Percentiles rank a stretch among this genome's conserved stretches.
Conservation (phyloP, 345 rosid genomes). For the Reutealis trisperma region DNA sequence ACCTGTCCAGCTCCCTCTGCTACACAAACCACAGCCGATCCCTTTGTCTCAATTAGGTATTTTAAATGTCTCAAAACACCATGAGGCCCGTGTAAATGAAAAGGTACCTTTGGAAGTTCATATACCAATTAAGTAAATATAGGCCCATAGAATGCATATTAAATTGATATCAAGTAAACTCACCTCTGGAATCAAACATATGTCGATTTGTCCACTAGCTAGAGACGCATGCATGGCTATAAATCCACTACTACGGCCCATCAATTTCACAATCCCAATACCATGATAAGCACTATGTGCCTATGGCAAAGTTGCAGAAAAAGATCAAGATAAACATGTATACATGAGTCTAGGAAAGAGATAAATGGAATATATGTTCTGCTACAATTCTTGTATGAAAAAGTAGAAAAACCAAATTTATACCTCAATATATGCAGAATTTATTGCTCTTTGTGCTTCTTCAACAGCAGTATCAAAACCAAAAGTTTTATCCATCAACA, state of each 20-base stretch:
- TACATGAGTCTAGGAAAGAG: constrained; percentile 15
- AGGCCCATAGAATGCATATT: not conserved
- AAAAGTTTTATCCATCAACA: constrained; percentile 95
- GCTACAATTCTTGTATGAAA: not conserved
- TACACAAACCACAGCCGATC: constrained; percentile 94
- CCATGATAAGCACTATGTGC: constrained; percentile 99
- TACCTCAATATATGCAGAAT: constrained; percentile 99
- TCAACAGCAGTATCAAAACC: constrained; percentile 99
- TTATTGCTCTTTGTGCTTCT: constrained; percentile 96
- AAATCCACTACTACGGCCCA: constrained; percentile 98
- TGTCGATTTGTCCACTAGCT: constrained; percentile 96
- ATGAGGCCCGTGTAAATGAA: constrained; percentile 81
- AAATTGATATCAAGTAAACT: not conserved
- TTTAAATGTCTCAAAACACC: constrained; percentile 89
- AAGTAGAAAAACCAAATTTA: constrained; percentile 4
- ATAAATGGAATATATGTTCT: not conserved
- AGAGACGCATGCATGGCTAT: constrained; percentile 98
- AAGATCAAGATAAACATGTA: not conserved
- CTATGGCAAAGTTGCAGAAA: constrained; percentile 33
- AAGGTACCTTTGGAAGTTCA: constrained; percentile 62
- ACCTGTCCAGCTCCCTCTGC: constrained; percentile 99
- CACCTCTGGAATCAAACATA: constrained; percentile 99
- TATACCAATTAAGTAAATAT: constrained; percentile 10
- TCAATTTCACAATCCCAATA: constrained; percentile 86
- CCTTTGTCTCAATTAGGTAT: constrained; percentile 89